Conservation (phyloP, 495 filamentous ascomycete genomes). For the Aspergillus panamensis region DNA sequence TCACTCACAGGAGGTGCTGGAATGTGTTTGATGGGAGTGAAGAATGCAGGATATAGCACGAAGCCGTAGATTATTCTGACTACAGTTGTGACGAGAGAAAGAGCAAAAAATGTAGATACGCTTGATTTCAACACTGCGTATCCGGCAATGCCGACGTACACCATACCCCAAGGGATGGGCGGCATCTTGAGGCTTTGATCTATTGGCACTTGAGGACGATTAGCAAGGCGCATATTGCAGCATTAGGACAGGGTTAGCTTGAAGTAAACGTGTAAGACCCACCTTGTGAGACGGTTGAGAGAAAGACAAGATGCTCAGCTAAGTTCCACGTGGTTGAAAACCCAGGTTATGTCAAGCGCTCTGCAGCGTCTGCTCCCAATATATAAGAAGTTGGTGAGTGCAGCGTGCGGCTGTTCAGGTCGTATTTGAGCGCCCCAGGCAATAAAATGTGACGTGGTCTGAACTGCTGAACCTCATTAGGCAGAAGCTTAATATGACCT, state of each 20-base stretch:
- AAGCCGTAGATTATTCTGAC: constrained; percentile 46
- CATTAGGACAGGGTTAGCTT: no score
- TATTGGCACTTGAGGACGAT: not conserved
- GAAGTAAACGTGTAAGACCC: not conserved
- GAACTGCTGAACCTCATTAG: not conserved
- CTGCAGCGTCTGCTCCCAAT: no score
- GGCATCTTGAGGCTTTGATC: constrained; percentile 7
- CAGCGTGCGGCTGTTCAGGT: not conserved
- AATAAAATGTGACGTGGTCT: not conserved
- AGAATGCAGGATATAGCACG: constrained; percentile 65
- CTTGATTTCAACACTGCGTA: constrained; percentile 33
- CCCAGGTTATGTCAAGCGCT: no score
- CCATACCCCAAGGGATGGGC: constrained; percentile 13
- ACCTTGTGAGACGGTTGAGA: not conserved
- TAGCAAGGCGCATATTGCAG: not conserved
- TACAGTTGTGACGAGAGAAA: constrained; percentile 24
- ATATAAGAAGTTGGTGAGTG: no score
- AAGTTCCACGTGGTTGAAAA: no score
- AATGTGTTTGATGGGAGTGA: constrained; percentile 67
- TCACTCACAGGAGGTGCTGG: constrained; percentile 54
- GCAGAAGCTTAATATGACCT: not conserved
- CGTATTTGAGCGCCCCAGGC: not conserved
- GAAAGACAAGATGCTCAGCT: no score
- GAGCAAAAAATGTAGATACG: constrained; percentile 20
- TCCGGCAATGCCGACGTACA: constrained; percentile 29